These are phyloP conservation scores for Acer negundo DNA, from an alignment of 345 rosid species.

Conservation along the genomic window DNA sequence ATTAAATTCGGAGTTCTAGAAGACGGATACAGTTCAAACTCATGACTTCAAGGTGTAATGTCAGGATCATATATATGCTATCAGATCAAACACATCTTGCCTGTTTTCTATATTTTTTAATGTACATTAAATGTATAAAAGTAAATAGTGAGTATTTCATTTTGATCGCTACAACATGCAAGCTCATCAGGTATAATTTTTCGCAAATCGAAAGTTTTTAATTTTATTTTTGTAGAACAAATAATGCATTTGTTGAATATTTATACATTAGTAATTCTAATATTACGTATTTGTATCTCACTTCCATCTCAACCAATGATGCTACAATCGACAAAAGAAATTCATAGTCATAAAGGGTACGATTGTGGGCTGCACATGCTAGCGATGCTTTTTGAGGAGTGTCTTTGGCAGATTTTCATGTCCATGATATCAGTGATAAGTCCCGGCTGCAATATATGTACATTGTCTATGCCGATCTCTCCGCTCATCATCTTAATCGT, in stretches of 20 bases:
- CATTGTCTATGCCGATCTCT: conserved; percentile 17
- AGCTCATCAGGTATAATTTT: too few relatives aligned
- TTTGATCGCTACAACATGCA: neutral
- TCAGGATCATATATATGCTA: too few relatives aligned
- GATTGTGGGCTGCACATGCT: neutral
- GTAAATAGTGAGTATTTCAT: neutral
- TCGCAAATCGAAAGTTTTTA: neutral
- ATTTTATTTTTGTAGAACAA: neutral
- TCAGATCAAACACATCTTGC: too few relatives aligned
- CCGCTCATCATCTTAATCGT: conserved; percentile 33
- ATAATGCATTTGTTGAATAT: too few relatives aligned
- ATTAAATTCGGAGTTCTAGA: too few relatives aligned
- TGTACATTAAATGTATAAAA: neutral
- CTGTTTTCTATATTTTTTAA: too few relatives aligned
- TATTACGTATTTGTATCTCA: too few relatives aligned
- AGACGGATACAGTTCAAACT: too few relatives aligned
- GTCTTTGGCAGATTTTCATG: conserved; percentile 19
- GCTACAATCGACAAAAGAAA: neutral
- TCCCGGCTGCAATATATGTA: conserved; percentile 23
- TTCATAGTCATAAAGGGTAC: neutral
- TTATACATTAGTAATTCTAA: too few relatives aligned
- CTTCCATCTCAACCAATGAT: too few relatives aligned
- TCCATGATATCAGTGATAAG: conserved; percentile 26
- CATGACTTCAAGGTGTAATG: too few relatives aligned
- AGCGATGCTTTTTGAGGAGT: neutral